phyloP scores from a whole-genome alignment of 805 yeast genomes.

The Kodamaea nitidulidarum region DNA sequence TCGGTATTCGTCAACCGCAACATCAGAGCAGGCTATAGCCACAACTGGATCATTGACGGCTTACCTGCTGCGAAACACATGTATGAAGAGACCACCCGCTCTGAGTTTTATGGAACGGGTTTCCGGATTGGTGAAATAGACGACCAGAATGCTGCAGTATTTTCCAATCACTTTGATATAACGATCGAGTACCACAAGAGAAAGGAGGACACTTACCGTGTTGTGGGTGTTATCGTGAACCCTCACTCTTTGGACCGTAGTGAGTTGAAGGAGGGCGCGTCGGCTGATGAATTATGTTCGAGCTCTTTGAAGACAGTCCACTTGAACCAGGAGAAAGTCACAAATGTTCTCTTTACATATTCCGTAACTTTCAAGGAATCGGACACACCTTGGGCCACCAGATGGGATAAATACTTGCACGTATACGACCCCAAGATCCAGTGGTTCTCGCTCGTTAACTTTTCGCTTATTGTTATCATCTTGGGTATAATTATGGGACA shows the following conservation, averaged over 20 bases:
- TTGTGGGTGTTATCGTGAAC: slow-evolving; percentile 82
- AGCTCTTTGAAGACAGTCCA: slow-evolving; percentile 31
- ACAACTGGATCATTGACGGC: slow-evolving; percentile 94
- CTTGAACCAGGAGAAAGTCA: slow-evolving; percentile 47
- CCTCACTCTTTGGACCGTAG: slow-evolving; percentile 55
- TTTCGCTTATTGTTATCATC: slow-evolving; percentile 74
- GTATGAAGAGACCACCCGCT: slow-evolving; percentile 52
- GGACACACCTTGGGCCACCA: slow-evolving; percentile 88
- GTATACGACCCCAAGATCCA: slow-evolving; percentile 90
- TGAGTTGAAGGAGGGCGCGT: slow-evolving; percentile 19
- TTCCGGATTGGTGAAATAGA: slow-evolving; percentile 74
- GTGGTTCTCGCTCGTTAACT: slow-evolving; percentile 90
- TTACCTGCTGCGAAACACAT: slow-evolving; percentile 79
- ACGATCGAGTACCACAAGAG: slow-evolving; percentile 79
- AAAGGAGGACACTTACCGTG: slow-evolving; percentile 64
- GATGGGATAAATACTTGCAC: slow-evolving; percentile 96
- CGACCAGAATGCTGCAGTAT: slow-evolving; percentile 49
- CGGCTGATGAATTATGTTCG: slow-evolving; percentile 27
- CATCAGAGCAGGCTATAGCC: slow-evolving; percentile 76
- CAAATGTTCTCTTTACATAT: slow-evolving; percentile 75
- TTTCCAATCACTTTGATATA: slow-evolving; percentile 80
- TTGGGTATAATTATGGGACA: slow-evolving; percentile 76
- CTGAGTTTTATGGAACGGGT: slow-evolving; percentile 72
- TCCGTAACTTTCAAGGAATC: slow-evolving; percentile 71
- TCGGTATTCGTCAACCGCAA: slow-evolving; percentile 72